Conservation (phyloP, 2,329 filamentous ascomycete genomes). For the Aspergillus sp. region DNA sequence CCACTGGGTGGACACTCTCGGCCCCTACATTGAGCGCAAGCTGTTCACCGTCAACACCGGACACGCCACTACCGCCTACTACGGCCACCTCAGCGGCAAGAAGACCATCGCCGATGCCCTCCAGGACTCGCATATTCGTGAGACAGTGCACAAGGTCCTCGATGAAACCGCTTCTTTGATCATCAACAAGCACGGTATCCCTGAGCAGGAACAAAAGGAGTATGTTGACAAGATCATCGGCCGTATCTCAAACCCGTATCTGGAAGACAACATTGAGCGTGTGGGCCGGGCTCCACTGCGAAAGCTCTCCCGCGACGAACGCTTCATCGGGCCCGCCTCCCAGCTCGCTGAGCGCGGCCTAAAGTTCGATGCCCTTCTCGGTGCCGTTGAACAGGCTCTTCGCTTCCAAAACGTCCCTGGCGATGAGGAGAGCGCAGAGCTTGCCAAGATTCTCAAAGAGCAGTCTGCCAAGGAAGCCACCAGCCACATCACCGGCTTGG, state of each 20-base stretch:
- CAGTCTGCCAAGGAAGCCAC: conserved; percentile 76
- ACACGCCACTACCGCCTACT: conserved; percentile 94
- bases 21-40: conserved; percentile 98
- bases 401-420: conserved; percentile 93
- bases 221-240: conserved; percentile 93
- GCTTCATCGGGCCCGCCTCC: conserved; percentile 89
- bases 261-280: conserved; percentile 92
- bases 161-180: conserved; percentile 87
- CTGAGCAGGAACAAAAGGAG: conserved; percentile 72
- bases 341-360: conserved; percentile 83
- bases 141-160: conserved; percentile 78
- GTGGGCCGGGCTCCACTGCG: conserved; percentile 92
- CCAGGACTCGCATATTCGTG: conserved; percentile 76
- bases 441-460: conserved; percentile 82
- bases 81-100: conserved; percentile 85
- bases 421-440: conserved; percentile 84
- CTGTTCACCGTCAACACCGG: conserved; percentile 99
- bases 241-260: conserved; percentile 89
- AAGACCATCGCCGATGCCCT: conserved; percentile 88
- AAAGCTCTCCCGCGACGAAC: conserved; percentile 93
- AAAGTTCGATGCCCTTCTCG: conserved; percentile 73
- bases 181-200: conserved; percentile 82
- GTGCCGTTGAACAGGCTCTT: conserved; percentile 87
- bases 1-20: conserved; percentile 89
- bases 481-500: conserved; percentile 78